These are phyloP conservation scores for Kalanchoe fedtschenkoi DNA, from an alignment of 164 flowering plant species.

Conservation along the genomic window DNA sequence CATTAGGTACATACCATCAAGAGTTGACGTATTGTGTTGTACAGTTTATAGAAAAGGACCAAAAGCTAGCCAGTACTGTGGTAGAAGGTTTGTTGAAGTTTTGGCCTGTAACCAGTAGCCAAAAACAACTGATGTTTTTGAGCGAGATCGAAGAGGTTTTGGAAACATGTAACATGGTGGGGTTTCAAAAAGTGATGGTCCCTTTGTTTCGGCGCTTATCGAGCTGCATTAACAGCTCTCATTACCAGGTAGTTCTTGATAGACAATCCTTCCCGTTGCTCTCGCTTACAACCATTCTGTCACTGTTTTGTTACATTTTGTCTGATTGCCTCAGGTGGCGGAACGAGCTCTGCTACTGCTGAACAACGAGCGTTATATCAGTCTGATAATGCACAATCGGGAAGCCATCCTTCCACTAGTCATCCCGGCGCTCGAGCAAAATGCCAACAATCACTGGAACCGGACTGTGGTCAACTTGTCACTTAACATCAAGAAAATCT, in stretches of 20 bases:
- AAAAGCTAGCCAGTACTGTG: slow-evolving; percentile 31
- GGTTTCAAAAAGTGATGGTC: slow-evolving; percentile 44
- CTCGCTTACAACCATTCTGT: not conserved
- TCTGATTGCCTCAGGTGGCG: slow-evolving; percentile 31
- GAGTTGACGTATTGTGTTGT: slow-evolving; percentile 48
- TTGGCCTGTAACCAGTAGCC: slow-evolving; percentile 59
- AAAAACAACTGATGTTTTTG: slow-evolving; percentile 52
- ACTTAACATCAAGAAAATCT: slow-evolving; percentile 27
- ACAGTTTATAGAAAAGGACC: slow-evolving; percentile 54
- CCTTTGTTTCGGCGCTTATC: slow-evolving; percentile 41
- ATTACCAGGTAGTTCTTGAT: slow-evolving; percentile 38
- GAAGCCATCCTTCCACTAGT: slow-evolving; percentile 46
- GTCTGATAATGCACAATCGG: slow-evolving; percentile 29
- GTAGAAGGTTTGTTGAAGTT: slow-evolving; percentile 40
- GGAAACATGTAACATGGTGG: slow-evolving; percentile 35
- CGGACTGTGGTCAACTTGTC: slow-evolving; percentile 49
- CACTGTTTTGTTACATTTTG: not conserved
- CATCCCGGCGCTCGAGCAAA: slow-evolving; percentile 33
- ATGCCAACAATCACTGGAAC: slow-evolving; percentile 49
- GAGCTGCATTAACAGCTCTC: slow-evolving; percentile 41
- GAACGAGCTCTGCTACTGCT: slow-evolving; percentile 46
- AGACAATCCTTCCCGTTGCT: not conserved
- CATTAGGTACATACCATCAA: slow-evolving; percentile 41
- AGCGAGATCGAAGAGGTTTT: slow-evolving; percentile 54
- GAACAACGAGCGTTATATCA: slow-evolving; percentile 45